A percentile compares a stretch with the other conserved stretches of the same genome.
These are phyloP conservation scores for Kazachstania sp. DNA, from an alignment of 1,139 yeast genomes.

Conservation along the genomic window DNA sequence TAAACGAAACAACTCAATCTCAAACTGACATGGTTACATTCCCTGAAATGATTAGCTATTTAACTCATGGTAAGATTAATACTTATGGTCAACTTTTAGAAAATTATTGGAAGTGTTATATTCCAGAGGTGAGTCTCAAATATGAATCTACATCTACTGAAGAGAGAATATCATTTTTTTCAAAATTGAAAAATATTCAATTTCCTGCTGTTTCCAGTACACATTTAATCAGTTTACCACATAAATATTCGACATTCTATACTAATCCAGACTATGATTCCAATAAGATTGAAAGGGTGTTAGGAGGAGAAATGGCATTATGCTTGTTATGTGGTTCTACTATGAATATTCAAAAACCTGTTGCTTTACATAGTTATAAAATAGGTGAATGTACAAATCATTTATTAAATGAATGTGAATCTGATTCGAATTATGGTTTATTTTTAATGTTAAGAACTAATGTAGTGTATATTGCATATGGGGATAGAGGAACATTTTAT, in stretches of 20 bases:
- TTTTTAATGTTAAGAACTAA: constrained; percentile 72
- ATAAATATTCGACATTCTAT: constrained; percentile 63
- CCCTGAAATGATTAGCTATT: background rate
- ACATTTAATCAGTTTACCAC: constrained; percentile 51
- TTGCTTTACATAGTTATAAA: constrained; percentile 34
- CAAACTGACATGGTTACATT: background rate
- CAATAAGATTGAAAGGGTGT: constrained; percentile 10
- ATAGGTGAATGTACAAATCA: constrained; percentile 67
- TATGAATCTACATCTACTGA: background rate
- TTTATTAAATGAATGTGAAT: constrained; percentile 47
- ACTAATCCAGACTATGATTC: constrained; percentile 15
- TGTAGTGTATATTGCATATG: constrained; percentile 53
- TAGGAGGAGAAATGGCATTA: constrained; percentile 64
- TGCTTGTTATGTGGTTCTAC: constrained; percentile 76
- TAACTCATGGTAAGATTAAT: background rate
- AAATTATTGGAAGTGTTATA: background rate
- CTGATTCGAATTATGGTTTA: constrained; percentile 58
- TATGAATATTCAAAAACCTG: constrained; percentile 52
- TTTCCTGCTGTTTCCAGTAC: constrained; percentile 19
- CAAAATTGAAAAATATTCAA: background rate
- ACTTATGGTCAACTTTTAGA: background rate
- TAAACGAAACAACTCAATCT: background rate
- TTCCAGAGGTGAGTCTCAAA: background rate
- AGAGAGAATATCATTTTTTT: background rate
- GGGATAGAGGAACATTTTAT: constrained; percentile 65